Conservation (phyloP, 805 yeast genomes). For the Ogataea paradorogensis region DNA sequence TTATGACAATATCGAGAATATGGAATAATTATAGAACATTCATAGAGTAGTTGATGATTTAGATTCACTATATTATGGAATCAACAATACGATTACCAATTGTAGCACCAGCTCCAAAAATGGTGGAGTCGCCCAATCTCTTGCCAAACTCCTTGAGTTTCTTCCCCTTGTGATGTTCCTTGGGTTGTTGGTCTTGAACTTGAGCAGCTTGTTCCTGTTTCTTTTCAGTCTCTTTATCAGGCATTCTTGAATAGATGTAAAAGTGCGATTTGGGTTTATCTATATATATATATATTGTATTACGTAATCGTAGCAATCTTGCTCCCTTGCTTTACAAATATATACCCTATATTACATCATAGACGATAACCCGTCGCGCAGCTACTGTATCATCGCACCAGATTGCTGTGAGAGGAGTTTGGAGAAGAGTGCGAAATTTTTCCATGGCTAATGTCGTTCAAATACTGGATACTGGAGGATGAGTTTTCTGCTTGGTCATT, state of each 20-base stretch:
- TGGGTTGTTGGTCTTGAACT: constrained; percentile 4
- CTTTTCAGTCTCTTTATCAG: constrained; percentile 18
- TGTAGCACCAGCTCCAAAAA: constrained; percentile 96
- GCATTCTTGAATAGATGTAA: constrained; percentile 9
- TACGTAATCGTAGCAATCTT: constrained; percentile 9
- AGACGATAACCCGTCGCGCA: constrained; percentile 1
- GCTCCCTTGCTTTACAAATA: constrained; percentile 6
- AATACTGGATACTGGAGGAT: constrained; percentile 20
- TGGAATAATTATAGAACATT: constrained; percentile 53
- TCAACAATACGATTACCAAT: constrained; percentile 81
- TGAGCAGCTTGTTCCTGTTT: constrained; percentile 15
- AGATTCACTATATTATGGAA: constrained; percentile 47
- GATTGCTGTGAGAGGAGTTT: constrained; percentile 4
- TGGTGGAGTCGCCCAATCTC: constrained; percentile 86
- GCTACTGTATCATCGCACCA: constrained; percentile 5
- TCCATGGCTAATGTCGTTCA: constrained; percentile 23
- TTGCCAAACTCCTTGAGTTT: constrained; percentile 64
- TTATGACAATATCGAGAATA: constrained; percentile 51
- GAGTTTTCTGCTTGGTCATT: constrained; percentile 15
- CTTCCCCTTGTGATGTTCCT: constrained; percentile 30
- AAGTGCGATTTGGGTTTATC: not conserved
- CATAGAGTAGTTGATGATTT: constrained; percentile 1
- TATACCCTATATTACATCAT: constrained; percentile 11
- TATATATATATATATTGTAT: not conserved
- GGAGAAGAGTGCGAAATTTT: constrained; percentile 11